phyloP scores from a whole-genome alignment of 345 rosid genomes.

The Boechera divaricarpa region DNA sequence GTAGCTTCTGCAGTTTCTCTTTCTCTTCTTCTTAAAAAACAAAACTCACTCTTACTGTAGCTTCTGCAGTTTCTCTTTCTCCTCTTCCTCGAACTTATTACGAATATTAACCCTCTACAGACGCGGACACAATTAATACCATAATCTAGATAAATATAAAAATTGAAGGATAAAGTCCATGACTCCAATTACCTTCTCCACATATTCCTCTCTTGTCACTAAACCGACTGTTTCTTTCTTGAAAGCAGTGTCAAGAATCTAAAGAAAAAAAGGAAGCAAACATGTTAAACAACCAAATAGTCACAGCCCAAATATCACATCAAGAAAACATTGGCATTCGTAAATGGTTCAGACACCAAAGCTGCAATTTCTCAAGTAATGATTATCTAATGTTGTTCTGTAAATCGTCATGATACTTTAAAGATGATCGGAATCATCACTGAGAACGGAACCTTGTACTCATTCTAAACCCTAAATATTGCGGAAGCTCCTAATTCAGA shows the following conservation, averaged over 20 bases:
- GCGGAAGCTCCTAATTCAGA: neutral
- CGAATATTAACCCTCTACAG: slow-evolving; percentile 90
- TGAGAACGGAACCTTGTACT: neutral
- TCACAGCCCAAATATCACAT: neutral
- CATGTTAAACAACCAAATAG: neutral
- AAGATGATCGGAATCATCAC: neutral
- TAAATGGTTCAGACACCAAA: neutral
- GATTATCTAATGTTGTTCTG: neutral
- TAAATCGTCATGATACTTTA: neutral
- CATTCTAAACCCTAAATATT: neutral
- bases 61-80: slow-evolving; percentile 95
- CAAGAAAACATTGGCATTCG: neutral
- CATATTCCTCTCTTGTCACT: slow-evolving; percentile 96
- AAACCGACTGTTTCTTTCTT: slow-evolving; percentile 98
- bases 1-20: slow-evolving; percentile 93
- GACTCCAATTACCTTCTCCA: slow-evolving; percentile 83
- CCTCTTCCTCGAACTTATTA: slow-evolving; percentile 93
- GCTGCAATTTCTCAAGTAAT: neutral
- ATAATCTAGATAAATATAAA: neutral
- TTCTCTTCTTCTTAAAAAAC: slow-evolving; percentile 75
- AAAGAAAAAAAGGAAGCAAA: neutral
- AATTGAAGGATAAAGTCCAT: neutral
- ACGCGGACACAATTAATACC: neutral
- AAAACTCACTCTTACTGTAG: slow-evolving; percentile 84
- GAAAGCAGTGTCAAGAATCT: slow-evolving; percentile 98